Evolutionary conservation across 2,329 filamentous ascomycete species (phyloP).

Genomic region (Fusarium brevicatenulatum): DNA sequence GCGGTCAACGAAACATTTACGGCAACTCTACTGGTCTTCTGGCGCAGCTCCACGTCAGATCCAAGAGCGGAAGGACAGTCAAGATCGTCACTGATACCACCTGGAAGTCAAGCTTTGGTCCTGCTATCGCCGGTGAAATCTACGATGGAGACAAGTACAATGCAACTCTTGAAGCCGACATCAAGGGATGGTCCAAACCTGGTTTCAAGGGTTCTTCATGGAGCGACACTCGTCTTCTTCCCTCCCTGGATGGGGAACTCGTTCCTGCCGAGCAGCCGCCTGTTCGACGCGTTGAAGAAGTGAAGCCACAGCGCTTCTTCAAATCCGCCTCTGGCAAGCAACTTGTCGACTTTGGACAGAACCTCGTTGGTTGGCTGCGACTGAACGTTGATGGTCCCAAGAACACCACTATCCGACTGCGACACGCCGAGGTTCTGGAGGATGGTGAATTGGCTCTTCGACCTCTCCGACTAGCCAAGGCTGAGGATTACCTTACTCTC

Average conservation of each 20-base stretch:
- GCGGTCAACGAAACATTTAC: constrained; percentile 43
- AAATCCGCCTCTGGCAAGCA: constrained; percentile 54
- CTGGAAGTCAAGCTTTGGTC: constrained; percentile 50
- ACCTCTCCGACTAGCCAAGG: constrained; percentile 56
- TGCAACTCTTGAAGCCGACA: constrained; percentile 49
- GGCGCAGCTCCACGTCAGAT: constrained; percentile 50
- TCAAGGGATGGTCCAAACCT: constrained; percentile 46
- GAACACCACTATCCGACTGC: constrained; percentile 56
- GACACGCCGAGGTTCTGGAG: constrained; percentile 67
- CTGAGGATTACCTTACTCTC: constrained; percentile 48
- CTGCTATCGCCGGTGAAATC: constrained; percentile 52
- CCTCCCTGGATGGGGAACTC: neutral
- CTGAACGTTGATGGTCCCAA: constrained; percentile 51
- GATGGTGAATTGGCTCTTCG: constrained; percentile 52
- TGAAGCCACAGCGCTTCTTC: constrained; percentile 51
- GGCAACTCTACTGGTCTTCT: constrained; percentile 52
- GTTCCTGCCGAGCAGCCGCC: constrained; percentile 55
- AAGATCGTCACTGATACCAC: constrained; percentile 49
- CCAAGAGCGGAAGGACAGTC: constrained; percentile 45
- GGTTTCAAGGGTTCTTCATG: constrained; percentile 52
- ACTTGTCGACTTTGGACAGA: constrained; percentile 67
- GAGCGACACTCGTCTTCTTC: constrained; percentile 38
- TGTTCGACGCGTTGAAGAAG: constrained; percentile 46
- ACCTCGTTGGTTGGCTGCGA: constrained; percentile 62
- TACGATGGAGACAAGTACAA: constrained; percentile 65